Evolutionary conservation across 2,329 filamentous ascomycete species (phyloP).

Genomic region (Botrytis porri): DNA sequence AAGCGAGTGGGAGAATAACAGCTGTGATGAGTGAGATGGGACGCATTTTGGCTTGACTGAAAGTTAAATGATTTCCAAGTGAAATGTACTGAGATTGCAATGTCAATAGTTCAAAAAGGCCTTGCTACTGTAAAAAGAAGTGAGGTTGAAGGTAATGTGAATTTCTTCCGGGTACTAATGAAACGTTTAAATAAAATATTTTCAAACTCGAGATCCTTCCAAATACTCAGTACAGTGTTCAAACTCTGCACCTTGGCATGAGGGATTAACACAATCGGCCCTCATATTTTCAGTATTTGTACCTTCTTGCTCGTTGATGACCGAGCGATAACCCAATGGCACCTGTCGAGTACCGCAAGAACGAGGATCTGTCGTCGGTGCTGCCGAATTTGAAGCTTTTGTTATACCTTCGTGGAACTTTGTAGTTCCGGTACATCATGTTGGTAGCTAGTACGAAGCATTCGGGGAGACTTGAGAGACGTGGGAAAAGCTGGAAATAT

Average conservation of each 20-base stretch:
- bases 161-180: background rate
- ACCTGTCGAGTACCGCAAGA: constrained; percentile 1
- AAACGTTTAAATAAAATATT: background rate
- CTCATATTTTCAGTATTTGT: background rate
- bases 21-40: background rate
- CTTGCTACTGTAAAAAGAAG: background rate
- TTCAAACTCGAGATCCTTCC: background rate
- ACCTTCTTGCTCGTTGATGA: background rate
- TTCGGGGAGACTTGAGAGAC: background rate
- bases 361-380: background rate
- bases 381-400: constrained; percentile 1
- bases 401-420: background rate
- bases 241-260: background rate
- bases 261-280: background rate
- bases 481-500: background rate
- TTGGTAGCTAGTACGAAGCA: background rate
- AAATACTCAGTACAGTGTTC: background rate
- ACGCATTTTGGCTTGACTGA: background rate
- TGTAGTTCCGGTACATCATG: background rate
- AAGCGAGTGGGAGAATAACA: background rate
- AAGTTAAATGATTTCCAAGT: background rate
- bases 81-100: background rate
- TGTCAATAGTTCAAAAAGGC: background rate
- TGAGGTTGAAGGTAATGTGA: background rate
- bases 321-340: background rate